Conservation (phyloP, 495 filamentous ascomycete genomes). For the Tuber microsphaerosporum region DNA sequence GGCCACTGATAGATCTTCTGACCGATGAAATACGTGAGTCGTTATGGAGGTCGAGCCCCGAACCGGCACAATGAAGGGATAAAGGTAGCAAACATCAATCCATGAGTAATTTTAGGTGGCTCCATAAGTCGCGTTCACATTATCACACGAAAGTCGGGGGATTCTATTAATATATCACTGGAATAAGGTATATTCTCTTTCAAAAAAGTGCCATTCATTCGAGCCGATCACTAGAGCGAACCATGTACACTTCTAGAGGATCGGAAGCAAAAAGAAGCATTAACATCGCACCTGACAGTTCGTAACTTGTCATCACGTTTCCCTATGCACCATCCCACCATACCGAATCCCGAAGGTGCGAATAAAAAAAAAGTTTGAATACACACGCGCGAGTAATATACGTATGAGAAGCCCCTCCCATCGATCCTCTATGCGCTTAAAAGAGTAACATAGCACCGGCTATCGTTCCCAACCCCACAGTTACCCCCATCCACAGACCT, state of each 20-base stretch:
- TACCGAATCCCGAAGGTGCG: not conserved
- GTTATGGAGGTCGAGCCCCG: no score
- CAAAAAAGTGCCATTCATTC: not conserved
- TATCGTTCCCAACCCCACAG: constrained; percentile 23
- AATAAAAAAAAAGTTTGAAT: not conserved
- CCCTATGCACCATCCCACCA: not conserved
- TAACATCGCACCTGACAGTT: not conserved
- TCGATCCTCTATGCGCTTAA: constrained; percentile 2
- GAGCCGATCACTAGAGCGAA: not conserved
- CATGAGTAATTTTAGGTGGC: not conserved
- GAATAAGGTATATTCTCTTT: not conserved
- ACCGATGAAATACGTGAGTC: not conserved
- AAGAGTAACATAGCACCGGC: constrained; percentile 31
- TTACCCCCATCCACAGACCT: constrained; percentile 24
- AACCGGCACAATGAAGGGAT: not conserved
- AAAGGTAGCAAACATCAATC: not conserved
- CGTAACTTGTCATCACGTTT: not conserved
- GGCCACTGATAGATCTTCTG: not conserved
- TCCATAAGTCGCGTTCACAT: not conserved
- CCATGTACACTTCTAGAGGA: not conserved
- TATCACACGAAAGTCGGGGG: not conserved
- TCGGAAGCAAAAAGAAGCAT: not conserved
- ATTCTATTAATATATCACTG: not conserved
- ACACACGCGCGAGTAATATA: not conserved
- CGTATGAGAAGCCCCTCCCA: not conserved